Percentiles rank a stretch among this genome's conserved stretches.
These are phyloP conservation scores for Plasmodium inui DNA, from an alignment of 169 alveolate species.

Conservation along the genomic window DNA sequence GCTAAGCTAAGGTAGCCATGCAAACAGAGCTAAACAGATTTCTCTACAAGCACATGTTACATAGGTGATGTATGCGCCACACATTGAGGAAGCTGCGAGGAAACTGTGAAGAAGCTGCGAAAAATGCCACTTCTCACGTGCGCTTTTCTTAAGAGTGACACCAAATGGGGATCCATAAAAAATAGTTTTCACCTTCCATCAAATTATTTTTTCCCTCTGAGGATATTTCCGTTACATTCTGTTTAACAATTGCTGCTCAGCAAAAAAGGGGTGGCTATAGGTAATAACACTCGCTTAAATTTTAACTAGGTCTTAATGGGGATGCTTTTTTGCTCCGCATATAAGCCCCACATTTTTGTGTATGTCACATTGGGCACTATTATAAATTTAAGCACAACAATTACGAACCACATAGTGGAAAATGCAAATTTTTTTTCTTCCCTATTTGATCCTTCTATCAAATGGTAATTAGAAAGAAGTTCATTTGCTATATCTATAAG, in stretches of 20 bases:
- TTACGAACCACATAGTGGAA: not conserved
- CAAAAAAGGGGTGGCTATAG: not conserved
- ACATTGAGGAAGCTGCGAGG: not conserved
- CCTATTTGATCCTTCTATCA: not conserved
- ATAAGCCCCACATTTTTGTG: not conserved
- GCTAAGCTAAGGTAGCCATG: not conserved
- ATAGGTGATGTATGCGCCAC: not conserved
- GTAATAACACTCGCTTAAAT: not conserved
- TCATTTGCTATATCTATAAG: not conserved
- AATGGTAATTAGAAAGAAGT: not conserved
- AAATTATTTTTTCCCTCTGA: not conserved
- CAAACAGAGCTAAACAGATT: not conserved
- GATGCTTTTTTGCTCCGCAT: not conserved
- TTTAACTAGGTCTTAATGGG: not conserved
- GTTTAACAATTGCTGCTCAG: not conserved
- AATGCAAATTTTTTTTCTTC: not conserved
- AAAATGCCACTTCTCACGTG: not conserved
- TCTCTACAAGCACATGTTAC: not conserved
- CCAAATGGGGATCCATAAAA: not conserved
- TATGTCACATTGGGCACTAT: not conserved
- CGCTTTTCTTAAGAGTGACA: not conserved
- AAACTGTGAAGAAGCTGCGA: not conserved
- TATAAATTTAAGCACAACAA: not conserved
- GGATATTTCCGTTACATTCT: not conserved
- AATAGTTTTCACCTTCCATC: not conserved